phyloP scores from a whole-genome alignment of 208 protist species.

The Porcisia deanei region DNA sequence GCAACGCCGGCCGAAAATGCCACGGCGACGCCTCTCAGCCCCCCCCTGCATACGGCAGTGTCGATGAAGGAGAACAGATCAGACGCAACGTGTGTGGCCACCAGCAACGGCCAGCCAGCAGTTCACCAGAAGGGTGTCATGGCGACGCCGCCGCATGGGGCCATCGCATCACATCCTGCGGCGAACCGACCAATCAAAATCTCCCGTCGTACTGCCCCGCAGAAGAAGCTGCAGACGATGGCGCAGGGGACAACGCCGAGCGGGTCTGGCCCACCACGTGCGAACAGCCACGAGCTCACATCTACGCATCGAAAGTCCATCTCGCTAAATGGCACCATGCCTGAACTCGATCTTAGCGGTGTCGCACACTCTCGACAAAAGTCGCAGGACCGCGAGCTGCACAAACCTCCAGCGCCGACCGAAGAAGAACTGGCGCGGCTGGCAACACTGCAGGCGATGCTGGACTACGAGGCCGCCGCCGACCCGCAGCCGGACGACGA shows the following conservation, averaged over 20 bases:
- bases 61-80: slow-evolving; percentile 1
- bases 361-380: slow-evolving; percentile 8
- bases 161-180: slow-evolving; percentile 1
- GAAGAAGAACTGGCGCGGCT: slow-evolving; percentile 62
- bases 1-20: not conserved
- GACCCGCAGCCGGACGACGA: slow-evolving; percentile 38
- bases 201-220: slow-evolving; percentile 1
- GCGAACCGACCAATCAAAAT: not conserved
- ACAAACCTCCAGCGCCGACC: slow-evolving; percentile 18
- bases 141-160: not conserved
- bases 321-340: slow-evolving; percentile 15
- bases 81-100: not conserved
- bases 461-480: slow-evolving; percentile 47
- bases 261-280: not conserved
- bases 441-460: slow-evolving; percentile 57
- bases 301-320: slow-evolving; percentile 9
- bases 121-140: slow-evolving; percentile 14
- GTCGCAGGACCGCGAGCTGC: slow-evolving; percentile 17
- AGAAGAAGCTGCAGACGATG: slow-evolving; percentile 11
- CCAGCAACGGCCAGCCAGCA: slow-evolving; percentile 2
- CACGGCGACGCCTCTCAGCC: not conserved
- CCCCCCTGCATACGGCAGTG: not conserved
- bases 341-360: slow-evolving; percentile 2
- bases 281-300: slow-evolving; percentile 1
- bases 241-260: not conserved